These are phyloP conservation scores for Pterocarpus macrocarpus DNA, from an alignment of 306 rosid genomes.

Conservation along the genomic window DNA sequence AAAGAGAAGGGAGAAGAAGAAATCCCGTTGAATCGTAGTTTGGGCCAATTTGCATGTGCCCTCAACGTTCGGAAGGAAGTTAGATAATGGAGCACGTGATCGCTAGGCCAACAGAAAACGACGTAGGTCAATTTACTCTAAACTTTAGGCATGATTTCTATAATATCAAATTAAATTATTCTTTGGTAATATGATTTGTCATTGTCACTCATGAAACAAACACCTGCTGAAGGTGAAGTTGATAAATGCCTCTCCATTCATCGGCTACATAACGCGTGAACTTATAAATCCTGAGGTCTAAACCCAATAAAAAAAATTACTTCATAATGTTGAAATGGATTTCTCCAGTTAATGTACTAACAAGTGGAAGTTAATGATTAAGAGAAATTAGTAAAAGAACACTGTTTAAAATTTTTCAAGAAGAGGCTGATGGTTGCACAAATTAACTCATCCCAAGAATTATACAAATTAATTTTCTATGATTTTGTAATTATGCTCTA, in stretches of 20 bases:
- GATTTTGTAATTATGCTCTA: too few relatives aligned
- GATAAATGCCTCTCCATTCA: not conserved
- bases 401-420: too few relatives aligned
- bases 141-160: not conserved
- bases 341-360: not conserved
- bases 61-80: too few relatives aligned
- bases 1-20: too few relatives aligned
- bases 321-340: not conserved
- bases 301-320: not conserved
- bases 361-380: not conserved
- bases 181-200: not conserved
- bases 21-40: too few relatives aligned
- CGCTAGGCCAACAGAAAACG: not conserved
- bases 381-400: too few relatives aligned
- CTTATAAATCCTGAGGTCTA: not conserved
- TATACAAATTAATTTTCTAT: too few relatives aligned
- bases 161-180: not conserved
- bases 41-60: not conserved
- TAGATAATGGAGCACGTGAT: conserved; percentile 16
- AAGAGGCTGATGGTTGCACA: too few relatives aligned
- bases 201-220: not conserved
- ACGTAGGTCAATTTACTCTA: not conserved
- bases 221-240: not conserved
- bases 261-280: not conserved
- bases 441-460: too few relatives aligned